These are phyloP conservation scores for Fusarium subglutinans DNA, from an alignment of 2,329 filamentous ascomycete species.

Conservation along the genomic window DNA sequence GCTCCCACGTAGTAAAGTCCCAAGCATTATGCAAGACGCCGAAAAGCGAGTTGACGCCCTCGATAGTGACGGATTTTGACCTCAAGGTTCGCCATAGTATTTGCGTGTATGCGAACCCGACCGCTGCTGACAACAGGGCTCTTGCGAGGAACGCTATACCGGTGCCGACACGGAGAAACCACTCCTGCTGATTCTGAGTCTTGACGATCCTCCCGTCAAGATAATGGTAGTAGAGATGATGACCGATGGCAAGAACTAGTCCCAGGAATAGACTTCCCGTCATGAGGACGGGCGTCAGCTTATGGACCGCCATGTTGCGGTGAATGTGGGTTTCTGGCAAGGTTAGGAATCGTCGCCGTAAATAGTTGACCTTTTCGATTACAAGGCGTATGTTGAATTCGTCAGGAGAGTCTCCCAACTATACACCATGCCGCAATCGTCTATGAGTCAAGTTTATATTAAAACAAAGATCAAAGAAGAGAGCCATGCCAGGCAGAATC, in stretches of 20 bases:
- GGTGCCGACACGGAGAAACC: slow-evolving; percentile 11
- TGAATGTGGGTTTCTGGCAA: background rate
- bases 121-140: background rate
- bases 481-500: background rate
- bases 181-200: slow-evolving; percentile 11
- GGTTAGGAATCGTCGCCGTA: background rate
- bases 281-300: slow-evolving; percentile 1
- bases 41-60: slow-evolving; percentile 6
- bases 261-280: background rate
- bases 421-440: too few species aligned
- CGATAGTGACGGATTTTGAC: background rate
- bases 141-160: slow-evolving; percentile 1
- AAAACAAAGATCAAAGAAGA: too few species aligned
- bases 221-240: slow-evolving; percentile 9
- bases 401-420: fast-evolving
- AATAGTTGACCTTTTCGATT: background rate
- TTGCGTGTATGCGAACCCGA: slow-evolving; percentile 6
- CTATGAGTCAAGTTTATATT: fast-evolving
- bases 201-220: background rate
- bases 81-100: slow-evolving; percentile 2
- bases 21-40: background rate
- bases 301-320: background rate
- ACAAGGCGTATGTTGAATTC: fast-evolving
- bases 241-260: background rate
- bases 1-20: background rate